Evolutionary conservation across 179 eudicot genomes (phyloP), one percentile per base, ranked within the genome.

Genomic region (Amaranthus tricolor): DNA sequence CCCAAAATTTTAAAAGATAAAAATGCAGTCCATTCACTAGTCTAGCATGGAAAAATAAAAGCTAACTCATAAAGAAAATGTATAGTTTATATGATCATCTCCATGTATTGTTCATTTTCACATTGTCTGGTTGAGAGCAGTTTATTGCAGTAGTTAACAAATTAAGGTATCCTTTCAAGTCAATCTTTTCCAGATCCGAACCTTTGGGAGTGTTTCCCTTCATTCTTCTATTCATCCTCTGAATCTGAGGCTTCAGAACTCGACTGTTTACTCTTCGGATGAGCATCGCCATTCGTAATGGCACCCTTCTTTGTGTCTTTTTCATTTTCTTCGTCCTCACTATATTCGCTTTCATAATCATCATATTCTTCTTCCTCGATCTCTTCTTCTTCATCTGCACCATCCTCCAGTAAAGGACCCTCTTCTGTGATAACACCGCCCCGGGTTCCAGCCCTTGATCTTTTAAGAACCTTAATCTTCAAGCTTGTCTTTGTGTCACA

Each of bases 301-400:
- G 77, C 12, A 6, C 81, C 84, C 74, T 87, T 84, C 78, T 83
- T 89, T 17, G 58, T 79, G 14, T 83, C 84, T 50, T 73, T 60
- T 40, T 79, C 77, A 24, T 85, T 90, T 19, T 86, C 92, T 50
- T 89, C 98, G 54, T 90, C 96, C 72, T 89, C 94, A 70, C 94
- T 89, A 65, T 89, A 89, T 84, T 89, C 94, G 24, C 94, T 89
- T 77, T 89, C 96, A 66, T 87, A 88, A 81, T 93, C 96, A 8
- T 86, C 93, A 51, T 88, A 88, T 49, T 88, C 97, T 76, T 92
- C 96, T 56, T 92, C 95, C 63, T 88, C 94, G 16, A 66, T 79
- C 79, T 91, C 93, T 62, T 88, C 94, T 66, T 88, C 96, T 74
- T 87, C 97, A 51, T 87, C 94, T 0, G 51, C 86, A n/a, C 86